Percentiles rank a stretch among this genome's conserved stretches.
Evolutionary conservation across 441 rosid genomes (phyloP).

Genomic region (Adansonia gregorii): DNA sequence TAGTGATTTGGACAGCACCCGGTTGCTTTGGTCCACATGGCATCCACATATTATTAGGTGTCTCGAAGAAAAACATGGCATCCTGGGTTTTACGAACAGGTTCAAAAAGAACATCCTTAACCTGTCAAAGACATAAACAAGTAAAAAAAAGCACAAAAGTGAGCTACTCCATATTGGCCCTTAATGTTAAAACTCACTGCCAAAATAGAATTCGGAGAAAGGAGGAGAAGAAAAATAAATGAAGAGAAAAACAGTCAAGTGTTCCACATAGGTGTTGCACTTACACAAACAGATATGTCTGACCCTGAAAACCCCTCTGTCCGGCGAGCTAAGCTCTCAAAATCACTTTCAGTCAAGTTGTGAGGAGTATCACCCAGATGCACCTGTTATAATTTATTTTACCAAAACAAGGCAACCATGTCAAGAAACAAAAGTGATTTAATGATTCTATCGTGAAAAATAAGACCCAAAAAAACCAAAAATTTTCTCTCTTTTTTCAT

Average conservation of each 20-base stretch:
- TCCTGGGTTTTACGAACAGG: slow-evolving; percentile 99
- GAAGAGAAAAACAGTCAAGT: not conserved
- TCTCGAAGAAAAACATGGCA: slow-evolving; percentile 84
- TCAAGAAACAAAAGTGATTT: not conserved
- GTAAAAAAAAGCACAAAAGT: not conserved
- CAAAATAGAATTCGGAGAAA: not conserved
- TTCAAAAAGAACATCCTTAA: slow-evolving; percentile 95
- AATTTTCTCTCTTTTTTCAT: not conserved
- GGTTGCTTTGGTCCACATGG: slow-evolving; percentile 96
- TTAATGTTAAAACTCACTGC: not conserved
- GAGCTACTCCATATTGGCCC: not conserved
- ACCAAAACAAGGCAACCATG: slow-evolving; percentile 21
- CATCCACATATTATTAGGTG: slow-evolving; percentile 74
- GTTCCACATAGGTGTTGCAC: slow-evolving; percentile 36
- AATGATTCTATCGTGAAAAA: not conserved
- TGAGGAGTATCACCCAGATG: slow-evolving; percentile 99
- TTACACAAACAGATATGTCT: slow-evolving; percentile 96
- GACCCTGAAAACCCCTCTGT: slow-evolving; percentile 98
- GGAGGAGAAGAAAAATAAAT: not conserved
- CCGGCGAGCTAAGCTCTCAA: slow-evolving; percentile 78
- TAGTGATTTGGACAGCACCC: slow-evolving; percentile 79
- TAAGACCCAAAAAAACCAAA: not conserved
- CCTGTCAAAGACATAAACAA: slow-evolving; percentile 45
- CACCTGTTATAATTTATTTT: slow-evolving; percentile 53
- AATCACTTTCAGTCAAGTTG: slow-evolving; percentile 88